A percentile compares a stretch with the other conserved stretches of the same genome.
These are phyloP conservation scores for Ophiostoma sp. DNA, from an alignment of 2,329 filamentous ascomycete species.

Conservation along the genomic window DNA sequence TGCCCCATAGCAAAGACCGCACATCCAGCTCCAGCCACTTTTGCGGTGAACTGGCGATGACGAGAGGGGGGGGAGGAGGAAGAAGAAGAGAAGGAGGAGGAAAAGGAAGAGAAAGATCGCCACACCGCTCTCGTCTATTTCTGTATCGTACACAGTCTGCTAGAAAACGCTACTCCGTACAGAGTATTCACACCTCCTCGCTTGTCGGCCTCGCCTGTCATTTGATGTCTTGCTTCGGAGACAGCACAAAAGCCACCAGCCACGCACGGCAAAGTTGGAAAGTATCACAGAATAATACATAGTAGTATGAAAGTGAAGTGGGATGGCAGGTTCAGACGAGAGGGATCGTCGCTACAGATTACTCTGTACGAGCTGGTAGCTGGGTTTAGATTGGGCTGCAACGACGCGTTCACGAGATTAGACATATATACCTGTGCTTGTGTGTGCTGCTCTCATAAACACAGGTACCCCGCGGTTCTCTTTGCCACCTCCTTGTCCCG, in stretches of 20 bases:
- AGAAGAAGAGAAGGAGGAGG: neutral
- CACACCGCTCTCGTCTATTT: slow-evolving; percentile 11
- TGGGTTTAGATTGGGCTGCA: slow-evolving; percentile 4
- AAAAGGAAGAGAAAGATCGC: neutral
- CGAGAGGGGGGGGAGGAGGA: neutral
- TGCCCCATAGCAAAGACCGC: neutral
- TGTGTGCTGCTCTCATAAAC: neutral
- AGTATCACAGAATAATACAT: neutral
- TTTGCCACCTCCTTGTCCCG: neutral
- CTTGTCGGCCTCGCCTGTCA: slow-evolving; percentile 14
- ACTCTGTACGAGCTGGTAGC: too few species aligned
- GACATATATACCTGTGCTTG: neutral
- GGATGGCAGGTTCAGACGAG: slow-evolving; percentile 4
- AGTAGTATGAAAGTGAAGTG: neutral
- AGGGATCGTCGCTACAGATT: slow-evolving; percentile 10
- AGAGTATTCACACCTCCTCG: neutral
- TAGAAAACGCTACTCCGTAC: neutral
- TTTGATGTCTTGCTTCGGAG: slow-evolving; percentile 9
- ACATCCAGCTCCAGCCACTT: neutral
- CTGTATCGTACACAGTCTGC: neutral
- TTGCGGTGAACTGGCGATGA: slow-evolving; percentile 1
- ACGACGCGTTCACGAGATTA: neutral
- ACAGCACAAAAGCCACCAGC: neutral
- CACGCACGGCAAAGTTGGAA: neutral
- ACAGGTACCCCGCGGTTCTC: neutral